phyloP scores from a whole-genome alignment of 371 early-diverging fungal genomes.

The Lichtheimia ornata region DNA sequence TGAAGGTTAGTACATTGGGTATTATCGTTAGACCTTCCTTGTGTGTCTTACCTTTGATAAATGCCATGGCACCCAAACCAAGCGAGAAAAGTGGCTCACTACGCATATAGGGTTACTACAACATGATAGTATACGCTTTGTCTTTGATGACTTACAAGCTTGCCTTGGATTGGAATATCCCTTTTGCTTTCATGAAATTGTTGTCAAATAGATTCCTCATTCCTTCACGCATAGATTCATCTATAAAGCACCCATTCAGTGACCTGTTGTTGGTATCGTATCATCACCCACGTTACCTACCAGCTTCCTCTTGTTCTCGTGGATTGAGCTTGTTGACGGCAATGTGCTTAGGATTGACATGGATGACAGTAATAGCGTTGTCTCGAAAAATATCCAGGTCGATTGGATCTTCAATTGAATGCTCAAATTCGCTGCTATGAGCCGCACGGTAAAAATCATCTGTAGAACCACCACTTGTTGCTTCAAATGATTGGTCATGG shows the following conservation, averaged over 20 bases:
- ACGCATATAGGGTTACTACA: not conserved
- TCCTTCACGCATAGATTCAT: slow-evolving; percentile 43
- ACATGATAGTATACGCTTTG: not conserved
- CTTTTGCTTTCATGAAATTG: slow-evolving; percentile 53
- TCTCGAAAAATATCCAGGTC: slow-evolving; percentile 24
- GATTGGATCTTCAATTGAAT: slow-evolving; percentile 24
- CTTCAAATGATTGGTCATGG: no score
- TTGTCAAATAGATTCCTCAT: slow-evolving; percentile 49
- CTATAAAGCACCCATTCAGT: slow-evolving; percentile 15
- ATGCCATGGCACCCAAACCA: slow-evolving; percentile 52
- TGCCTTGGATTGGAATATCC: slow-evolving; percentile 41
- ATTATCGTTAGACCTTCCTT: no score
- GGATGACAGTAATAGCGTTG: slow-evolving; percentile 15
- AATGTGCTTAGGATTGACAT: slow-evolving; percentile 22
- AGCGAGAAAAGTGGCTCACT: slow-evolving; percentile 49
- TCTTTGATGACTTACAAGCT: slow-evolving; percentile 23
- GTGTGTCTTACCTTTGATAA: slow-evolving; percentile 35
- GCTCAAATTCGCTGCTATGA: slow-evolving; percentile 24
- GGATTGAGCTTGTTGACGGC: slow-evolving; percentile 45
- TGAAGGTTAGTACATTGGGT: not conserved
- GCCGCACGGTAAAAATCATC: slow-evolving; percentile 13
- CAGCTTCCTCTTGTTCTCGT: slow-evolving; percentile 55
- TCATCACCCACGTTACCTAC: slow-evolving; percentile 19
- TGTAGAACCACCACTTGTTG: no score
- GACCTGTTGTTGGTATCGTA: not conserved